Base-by-base conservation (phyloP, 306 rosid species). In the Pyrus communis region DNA sequence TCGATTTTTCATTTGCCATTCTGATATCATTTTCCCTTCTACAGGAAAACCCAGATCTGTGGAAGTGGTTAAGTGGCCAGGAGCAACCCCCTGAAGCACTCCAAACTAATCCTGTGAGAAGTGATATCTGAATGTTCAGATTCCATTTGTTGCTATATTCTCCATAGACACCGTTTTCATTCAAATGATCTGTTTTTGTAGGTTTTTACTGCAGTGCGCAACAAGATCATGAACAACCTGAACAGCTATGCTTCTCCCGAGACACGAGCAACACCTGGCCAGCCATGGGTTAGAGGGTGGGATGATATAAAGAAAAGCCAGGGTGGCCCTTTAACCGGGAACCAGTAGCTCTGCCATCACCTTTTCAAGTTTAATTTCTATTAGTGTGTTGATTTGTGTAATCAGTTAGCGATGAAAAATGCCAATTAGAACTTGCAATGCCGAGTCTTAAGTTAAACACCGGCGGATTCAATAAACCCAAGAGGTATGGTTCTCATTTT, bases 261-360 rank as follows among this genome's bases (percentile, higher is more conserved):
- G 84, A 91, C 98, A 30, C 85, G 96, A 31, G 89, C 97, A 58
- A 83, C 80, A 55, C 87, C 98, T 11, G 97, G 97, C 19, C 80
- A 85, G 74, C 91, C 89, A 73, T 91, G 98, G 98, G 97, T 91
- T 25, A 91, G 97, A 76, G 98, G 97, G 45, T 94, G 97, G 98
- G 98, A 91, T 77, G 98, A 91, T 88, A 83, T 86, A 70, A 90
- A 88, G 84, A 90, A 82, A 80, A 87, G 82, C 75, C 85, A 73
- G 59, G 93, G 81, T 15, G 80, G 96, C 62, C 93, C 96, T 66
- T 28, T 84, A 27, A 61, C 89, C 22, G 97, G 98, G 81, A 91
- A 93, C 73, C 97, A 91, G 89, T 90, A 90, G 85, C 30, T 74
- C 66, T 31, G 71, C 43, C 10, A 3, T 73, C 43, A 3, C 62